Evolutionary conservation across 2,329 filamentous ascomycete genomes (phyloP).

Genomic region (Mycogone perniciosa): DNA sequence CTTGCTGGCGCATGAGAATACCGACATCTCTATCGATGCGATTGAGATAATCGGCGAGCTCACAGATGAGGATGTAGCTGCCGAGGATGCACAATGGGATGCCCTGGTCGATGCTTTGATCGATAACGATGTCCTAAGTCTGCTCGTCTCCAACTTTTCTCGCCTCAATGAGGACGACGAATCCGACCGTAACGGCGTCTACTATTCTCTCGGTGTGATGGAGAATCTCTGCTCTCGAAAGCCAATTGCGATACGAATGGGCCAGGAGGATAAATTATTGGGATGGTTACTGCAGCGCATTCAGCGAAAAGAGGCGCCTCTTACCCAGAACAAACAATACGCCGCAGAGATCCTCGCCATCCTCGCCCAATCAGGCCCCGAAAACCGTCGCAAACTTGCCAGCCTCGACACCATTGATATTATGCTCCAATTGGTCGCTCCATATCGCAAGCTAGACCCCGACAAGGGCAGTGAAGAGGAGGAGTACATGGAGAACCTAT

Average conservation of each 20-base stretch:
- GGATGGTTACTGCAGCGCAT: slow-evolving; percentile 73
- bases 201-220: slow-evolving; percentile 73
- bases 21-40: slow-evolving; percentile 87
- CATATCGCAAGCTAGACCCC: slow-evolving; percentile 82
- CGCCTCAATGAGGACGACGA: slow-evolving; percentile 69
- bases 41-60: slow-evolving; percentile 86
- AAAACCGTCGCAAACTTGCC: slow-evolving; percentile 59
- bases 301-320: slow-evolving; percentile 57
- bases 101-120: slow-evolving; percentile 61
- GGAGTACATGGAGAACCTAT: slow-evolving; percentile 91
- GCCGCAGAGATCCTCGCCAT: slow-evolving; percentile 88
- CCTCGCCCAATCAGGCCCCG: slow-evolving; percentile 66
- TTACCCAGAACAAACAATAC: slow-evolving; percentile 93
- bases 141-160: slow-evolving; percentile 71
- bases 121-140: slow-evolving; percentile 63
- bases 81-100: slow-evolving; percentile 75
- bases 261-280: slow-evolving; percentile 60
- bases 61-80: slow-evolving; percentile 86
- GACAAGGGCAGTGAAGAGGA: slow-evolving; percentile 82
- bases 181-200: slow-evolving; percentile 76
- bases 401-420: slow-evolving; percentile 66
- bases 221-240: slow-evolving; percentile 77
- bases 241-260: slow-evolving; percentile 64
- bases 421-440: slow-evolving; percentile 74
- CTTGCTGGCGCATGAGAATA: slow-evolving; percentile 88